Base-by-base conservation (phyloP, 139 green algal genomes). In the Closterium sp. region DNA sequence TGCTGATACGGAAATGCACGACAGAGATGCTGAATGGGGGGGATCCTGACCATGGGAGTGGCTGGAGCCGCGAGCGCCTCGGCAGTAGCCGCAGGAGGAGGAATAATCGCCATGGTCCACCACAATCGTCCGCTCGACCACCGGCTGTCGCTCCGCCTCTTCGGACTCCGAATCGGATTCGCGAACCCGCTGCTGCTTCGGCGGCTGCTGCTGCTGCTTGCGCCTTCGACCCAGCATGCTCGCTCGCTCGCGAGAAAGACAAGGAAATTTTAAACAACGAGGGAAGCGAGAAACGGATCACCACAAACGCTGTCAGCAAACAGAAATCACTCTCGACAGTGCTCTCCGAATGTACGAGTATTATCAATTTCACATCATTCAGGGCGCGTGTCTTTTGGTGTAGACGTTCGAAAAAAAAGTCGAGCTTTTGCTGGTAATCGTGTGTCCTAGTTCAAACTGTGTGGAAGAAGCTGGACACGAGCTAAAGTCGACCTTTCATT, bases 81-180 rank as follows among this genome's bases (percentile, higher is more conserved):
- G 28, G 30, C 90, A 93, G 87, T 93, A 93, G 29, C 90, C 90
- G n/a, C 90, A 93, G 2, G 86, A 50, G 22, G 84, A 90, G 13
- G 85, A 84, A 30, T 93, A 93, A 31, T 91, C 73, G 9, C 90
- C 90, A 22, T 73, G n/a, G 21, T 93, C 90, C 79, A 79, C 34
- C 90, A 93, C 90, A 1, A 93, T 30, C 9, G 85, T 93, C 28
- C 84, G 84, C 84, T 87, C n/a, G 6, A 32, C 9, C 84, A 32
- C n/a, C 84, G 4, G 21, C 84, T 87, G 21, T 13, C 84, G 84
- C 84, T 87, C n/a, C 84, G n/a, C n/a, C 84, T 28, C n/a, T 31
- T 29, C n/a, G n/a, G 24, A 28, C 73, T 86, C 24, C 7, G 24
- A 27, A 27, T 86, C 24, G 24, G n/a, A 31, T 31, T 87, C 84